These are phyloP conservation scores for Talaromyces proteolyticus DNA, from an alignment of 495 filamentous ascomycete genomes.

Conservation along the genomic window DNA sequence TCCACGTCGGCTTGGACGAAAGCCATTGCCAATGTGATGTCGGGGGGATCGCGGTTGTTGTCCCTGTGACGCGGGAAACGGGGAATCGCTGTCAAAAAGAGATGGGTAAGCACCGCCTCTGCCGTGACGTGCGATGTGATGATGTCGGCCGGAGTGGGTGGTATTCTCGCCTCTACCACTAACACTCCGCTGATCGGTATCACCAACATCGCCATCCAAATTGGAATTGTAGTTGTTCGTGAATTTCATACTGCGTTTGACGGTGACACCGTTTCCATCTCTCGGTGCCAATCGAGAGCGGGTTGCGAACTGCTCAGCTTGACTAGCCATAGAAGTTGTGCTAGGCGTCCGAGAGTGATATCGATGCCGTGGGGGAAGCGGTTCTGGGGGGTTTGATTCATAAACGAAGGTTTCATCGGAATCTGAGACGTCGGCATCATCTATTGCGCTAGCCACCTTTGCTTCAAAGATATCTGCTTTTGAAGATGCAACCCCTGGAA, in stretches of 20 bases:
- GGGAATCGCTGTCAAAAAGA: constrained; percentile 73
- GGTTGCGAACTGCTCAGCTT: constrained; percentile 62
- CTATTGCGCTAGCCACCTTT: constrained; percentile 90
- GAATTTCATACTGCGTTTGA: constrained; percentile 98
- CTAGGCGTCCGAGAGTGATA: constrained; percentile 96
- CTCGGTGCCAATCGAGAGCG: constrained; percentile 58
- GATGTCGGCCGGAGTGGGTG: constrained; percentile 61
- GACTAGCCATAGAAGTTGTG: constrained; percentile 83
- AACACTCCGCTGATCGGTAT: constrained; percentile 58
- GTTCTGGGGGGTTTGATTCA: constrained; percentile 93
- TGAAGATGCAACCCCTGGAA: constrained; percentile 62
- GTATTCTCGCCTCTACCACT: constrained; percentile 51
- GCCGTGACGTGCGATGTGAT: constrained; percentile 69
- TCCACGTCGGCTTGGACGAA: constrained; percentile 28
- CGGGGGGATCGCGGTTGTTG: constrained; percentile 55
- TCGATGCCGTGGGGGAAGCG: constrained; percentile 63
- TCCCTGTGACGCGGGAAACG: constrained; percentile 45
- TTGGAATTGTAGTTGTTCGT: constrained; percentile 69
- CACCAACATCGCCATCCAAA: constrained; percentile 54
- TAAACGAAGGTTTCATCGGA: constrained; percentile 99
- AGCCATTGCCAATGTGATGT: constrained; percentile 39
- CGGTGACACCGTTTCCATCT: constrained; percentile 57
- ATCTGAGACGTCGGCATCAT: constrained; percentile 87
- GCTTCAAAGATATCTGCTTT: constrained; percentile 98
- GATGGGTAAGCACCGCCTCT: constrained; percentile 64